Conservation (phyloP, 2,329 filamentous ascomycete genomes). For the Pseudogymnoascus sp. region DNA sequence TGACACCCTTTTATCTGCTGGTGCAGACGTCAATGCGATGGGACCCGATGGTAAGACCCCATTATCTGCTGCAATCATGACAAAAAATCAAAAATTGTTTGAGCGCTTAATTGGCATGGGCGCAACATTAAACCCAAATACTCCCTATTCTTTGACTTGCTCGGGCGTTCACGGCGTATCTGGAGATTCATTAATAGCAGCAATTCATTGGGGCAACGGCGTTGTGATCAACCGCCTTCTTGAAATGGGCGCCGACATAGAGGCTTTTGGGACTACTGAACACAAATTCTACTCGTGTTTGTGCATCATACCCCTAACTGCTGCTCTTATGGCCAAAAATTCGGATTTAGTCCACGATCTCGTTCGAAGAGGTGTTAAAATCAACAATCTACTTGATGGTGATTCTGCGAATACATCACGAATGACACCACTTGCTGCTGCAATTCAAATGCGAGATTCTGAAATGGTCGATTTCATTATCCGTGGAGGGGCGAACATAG, state of each 20-base stretch:
- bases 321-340: not conserved
- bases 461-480: not conserved
- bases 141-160: not conserved
- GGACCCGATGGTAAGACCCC: not conserved
- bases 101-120: not conserved
- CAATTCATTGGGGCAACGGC: not conserved
- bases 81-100: not conserved
- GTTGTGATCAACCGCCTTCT: not conserved
- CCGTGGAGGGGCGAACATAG: not conserved
- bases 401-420: no score
- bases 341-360: not conserved
- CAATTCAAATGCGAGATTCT: accelerated
- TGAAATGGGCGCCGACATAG: not conserved
- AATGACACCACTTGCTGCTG: not conserved
- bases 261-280: not conserved
- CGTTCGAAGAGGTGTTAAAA: not conserved
- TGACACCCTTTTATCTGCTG: not conserved
- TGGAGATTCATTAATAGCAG: not conserved
- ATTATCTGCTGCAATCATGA: not conserved
- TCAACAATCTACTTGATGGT: not conserved
- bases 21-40: not conserved
- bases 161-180: not conserved
- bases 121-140: not conserved
- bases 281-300: no score
- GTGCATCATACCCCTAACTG: not conserved